Percentiles rank a stretch among this genome's conserved stretches.
phyloP scores from a whole-genome alignment of 2,329 filamentous ascomycete genomes.

The Pseudohalonectria lignicola region DNA sequence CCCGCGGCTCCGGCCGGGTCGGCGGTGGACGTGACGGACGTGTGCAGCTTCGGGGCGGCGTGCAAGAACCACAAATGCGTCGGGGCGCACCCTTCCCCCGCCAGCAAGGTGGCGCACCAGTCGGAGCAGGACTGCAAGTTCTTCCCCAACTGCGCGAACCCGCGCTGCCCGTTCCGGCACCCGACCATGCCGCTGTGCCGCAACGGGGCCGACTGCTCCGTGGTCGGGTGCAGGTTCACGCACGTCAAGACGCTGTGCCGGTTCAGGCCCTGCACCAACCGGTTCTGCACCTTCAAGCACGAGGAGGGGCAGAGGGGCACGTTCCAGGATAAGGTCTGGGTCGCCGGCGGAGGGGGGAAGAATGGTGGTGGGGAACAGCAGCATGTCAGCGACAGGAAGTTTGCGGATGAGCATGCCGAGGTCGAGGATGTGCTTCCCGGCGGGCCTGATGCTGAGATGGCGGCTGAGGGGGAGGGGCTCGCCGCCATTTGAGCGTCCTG shows the following conservation, averaged over 20 bases:
- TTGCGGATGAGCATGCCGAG: conserved; percentile 57
- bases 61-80: conserved; percentile 96
- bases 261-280: conserved; percentile 84
- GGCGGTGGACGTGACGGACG: conserved; percentile 67
- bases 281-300: conserved; percentile 81
- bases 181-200: conserved; percentile 78
- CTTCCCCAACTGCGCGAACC: conserved; percentile 84
- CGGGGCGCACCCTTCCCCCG: conserved; percentile 83
- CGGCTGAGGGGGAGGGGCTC: conserved; percentile 22
- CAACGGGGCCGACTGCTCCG: conserved; percentile 81
- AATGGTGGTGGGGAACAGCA: conserved; percentile 31
- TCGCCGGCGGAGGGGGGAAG: conserved; percentile 37
- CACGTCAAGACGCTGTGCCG: conserved; percentile 79
- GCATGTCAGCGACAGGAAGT: conserved; percentile 82
- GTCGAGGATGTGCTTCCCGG: conserved; percentile 66
- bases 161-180: conserved; percentile 80
- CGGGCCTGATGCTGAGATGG: conserved; percentile 18
- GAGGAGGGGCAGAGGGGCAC: conserved; percentile 79
- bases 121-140: conserved; percentile 81
- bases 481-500: conserved; percentile 6
- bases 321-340: conserved; percentile 89
- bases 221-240: conserved; percentile 76
- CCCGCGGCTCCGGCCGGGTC: conserved; percentile 73
- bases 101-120: conserved; percentile 67
- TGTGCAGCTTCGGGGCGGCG: conserved; percentile 75